Evolutionary conservation across 768 basidiomycete genomes (phyloP), one percentile per base, ranked within the genome.

Genomic region (Lactarius vividus): DNA sequence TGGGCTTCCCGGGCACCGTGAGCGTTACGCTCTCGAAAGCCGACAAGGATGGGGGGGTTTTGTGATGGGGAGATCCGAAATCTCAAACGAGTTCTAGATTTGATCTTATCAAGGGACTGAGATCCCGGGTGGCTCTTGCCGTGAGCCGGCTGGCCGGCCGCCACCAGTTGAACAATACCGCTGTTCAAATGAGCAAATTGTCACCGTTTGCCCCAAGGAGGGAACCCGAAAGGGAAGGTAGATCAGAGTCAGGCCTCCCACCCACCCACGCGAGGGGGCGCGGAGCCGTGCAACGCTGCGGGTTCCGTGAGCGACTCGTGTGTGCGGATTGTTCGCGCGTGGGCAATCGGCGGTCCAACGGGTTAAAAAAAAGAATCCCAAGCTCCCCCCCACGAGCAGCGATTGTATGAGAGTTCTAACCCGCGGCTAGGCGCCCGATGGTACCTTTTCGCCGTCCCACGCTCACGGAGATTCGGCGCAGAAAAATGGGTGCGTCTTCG

Each of bases 381-480:
- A 26, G n/a, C 23, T 26, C 26, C 23, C 49, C 44, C 46, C 9
- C 20, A 44, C 42, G 20, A 20, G 42, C 20, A 42, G 20, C 42
- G 35, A 35, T 35, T 35, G 35, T 18, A 40, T 40, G 39, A 40
- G 20, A n/a, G 23, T 52, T 26, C 49, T 26, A 52, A 23, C 20
- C 42, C 42, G 42, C 42, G 42, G 42, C 20, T 35, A 28, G 23
- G 63, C 63, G 57, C 63, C 33, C 57, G 62, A 57, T 23, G 42
- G 44, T 56, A 23, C 28, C 59, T 65, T 65, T 65, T 61, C 20
- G 54, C 26, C 18, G 20, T 53, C 61, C 39, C 65, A 58, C 65
- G 31, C 65, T 52, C 37, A n/a, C 65, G 65, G 65, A 61, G 61
- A 58, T 62, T 62, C 65, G 61, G 65, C 40, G 52, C 49, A 52